These are phyloP conservation scores for Cubamyces sp. DNA, from an alignment of 768 basidiomycete genomes.

Conservation along the genomic window DNA sequence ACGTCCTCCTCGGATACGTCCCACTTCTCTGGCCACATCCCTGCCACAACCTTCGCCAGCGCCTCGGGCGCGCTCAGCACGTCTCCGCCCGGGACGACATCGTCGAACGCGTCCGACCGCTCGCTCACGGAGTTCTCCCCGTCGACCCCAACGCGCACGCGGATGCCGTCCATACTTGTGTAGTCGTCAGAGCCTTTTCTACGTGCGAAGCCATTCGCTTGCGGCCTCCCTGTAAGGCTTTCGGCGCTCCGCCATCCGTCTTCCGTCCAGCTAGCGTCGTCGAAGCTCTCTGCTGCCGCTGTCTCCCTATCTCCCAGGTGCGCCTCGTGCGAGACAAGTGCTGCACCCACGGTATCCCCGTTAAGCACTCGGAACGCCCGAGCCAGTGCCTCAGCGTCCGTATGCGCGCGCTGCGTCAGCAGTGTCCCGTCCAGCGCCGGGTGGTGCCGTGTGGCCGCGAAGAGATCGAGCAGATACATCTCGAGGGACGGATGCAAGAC, in stretches of 20 bases:
- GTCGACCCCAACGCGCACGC: slow-evolving; percentile 9
- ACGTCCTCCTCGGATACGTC: slow-evolving; percentile 78
- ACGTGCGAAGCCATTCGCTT: slow-evolving; percentile 13
- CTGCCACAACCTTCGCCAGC: slow-evolving; percentile 20
- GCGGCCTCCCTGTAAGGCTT: slow-evolving; percentile 19
- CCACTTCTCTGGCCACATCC: slow-evolving; percentile 33
- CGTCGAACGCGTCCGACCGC: neutral
- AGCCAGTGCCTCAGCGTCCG: slow-evolving; percentile 68
- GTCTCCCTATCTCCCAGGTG: slow-evolving; percentile 16
- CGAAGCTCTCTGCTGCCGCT: slow-evolving; percentile 4
- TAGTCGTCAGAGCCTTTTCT: neutral
- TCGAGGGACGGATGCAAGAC: slow-evolving; percentile 54
- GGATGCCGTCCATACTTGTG: neutral
- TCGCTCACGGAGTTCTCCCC: slow-evolving; percentile 7
- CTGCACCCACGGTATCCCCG: slow-evolving; percentile 61
- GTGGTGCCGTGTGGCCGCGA: slow-evolving; percentile 75
- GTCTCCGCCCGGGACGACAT: neutral
- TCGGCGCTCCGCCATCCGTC: slow-evolving; percentile 26
- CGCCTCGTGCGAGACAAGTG: slow-evolving; percentile 45
- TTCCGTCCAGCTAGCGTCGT: slow-evolving; percentile 14
- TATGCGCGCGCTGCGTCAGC: slow-evolving; percentile 60
- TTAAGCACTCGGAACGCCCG: slow-evolving; percentile 71
- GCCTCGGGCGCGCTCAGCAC: slow-evolving; percentile 15
- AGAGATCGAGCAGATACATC: slow-evolving; percentile 74
- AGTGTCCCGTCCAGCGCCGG: slow-evolving; percentile 69